These are phyloP conservation scores for Magnolia officinalis DNA, from an alignment of 164 flowering plant genomes.

Conservation along the genomic window DNA sequence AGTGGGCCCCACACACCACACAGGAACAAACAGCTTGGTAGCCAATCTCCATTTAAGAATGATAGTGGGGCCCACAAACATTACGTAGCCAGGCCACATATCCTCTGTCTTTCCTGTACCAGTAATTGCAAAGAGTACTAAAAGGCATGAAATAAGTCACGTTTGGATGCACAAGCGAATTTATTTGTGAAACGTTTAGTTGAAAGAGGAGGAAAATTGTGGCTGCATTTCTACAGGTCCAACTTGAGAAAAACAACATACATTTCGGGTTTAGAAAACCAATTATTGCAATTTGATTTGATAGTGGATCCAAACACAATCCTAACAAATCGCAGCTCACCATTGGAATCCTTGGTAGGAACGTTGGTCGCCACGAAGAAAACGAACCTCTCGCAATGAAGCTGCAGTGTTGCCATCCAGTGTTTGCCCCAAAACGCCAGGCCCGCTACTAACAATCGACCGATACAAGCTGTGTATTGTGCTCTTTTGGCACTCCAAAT, in stretches of 20 bases:
- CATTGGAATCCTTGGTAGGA: constrained; percentile 88
- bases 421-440: constrained; percentile 90
- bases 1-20: no score
- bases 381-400: constrained; percentile 80
- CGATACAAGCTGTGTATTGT: constrained; percentile 69
- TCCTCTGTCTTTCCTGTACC: neutral
- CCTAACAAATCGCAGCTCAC: constrained; percentile 29
- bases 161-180: neutral
- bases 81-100: neutral
- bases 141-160: neutral
- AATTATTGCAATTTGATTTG: neutral
- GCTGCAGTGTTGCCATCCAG: constrained; percentile 84
- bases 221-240: no score
- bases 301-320: neutral
- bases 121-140: neutral
- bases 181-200: no score
- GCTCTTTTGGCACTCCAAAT: constrained; percentile 70
- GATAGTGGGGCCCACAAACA: no score
- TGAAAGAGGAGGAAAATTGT: no score
- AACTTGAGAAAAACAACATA: no score
- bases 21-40: no score
- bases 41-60: no score
- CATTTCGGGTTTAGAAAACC: neutral
- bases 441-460: constrained; percentile 75
- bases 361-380: constrained; percentile 99